Percentiles rank a stretch among this genome's conserved stretches.
phyloP scores from a whole-genome alignment of 23 red algal genomes.

The Chondrus crispus region DNA sequence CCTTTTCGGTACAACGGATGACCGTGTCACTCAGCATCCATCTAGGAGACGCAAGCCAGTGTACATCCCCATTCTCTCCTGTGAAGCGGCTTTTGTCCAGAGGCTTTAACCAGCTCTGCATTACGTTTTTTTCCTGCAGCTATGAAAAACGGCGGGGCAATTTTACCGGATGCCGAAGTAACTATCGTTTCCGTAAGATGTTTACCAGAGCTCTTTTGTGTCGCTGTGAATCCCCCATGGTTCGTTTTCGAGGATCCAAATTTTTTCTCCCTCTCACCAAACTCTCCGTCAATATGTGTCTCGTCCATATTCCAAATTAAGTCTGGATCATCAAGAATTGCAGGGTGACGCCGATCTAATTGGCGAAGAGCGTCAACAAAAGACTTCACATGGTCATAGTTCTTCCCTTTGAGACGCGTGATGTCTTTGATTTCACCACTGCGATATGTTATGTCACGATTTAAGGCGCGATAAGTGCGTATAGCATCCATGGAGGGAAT shows the following conservation, averaged over 20 bases:
- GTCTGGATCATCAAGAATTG: not conserved
- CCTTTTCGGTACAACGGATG: not conserved
- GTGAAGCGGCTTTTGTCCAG: too few relatives aligned
- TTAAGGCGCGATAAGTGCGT: not conserved
- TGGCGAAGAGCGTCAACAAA: not conserved
- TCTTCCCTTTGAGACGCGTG: not conserved
- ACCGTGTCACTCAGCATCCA: not conserved
- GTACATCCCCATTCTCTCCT: not conserved
- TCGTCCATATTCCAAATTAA: not conserved
- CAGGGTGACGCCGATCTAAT: not conserved
- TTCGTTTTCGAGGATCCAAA: not conserved
- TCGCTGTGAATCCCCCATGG: not conserved
- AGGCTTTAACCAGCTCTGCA: too few relatives aligned
- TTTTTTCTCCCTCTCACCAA: not conserved
- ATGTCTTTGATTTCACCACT: not conserved
- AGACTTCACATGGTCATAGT: not conserved
- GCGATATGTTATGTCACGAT: not conserved
- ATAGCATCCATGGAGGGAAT: not conserved
- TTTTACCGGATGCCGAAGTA: not conserved
- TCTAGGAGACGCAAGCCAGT: not conserved
- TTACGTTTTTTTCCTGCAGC: not conserved
- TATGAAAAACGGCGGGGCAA: not conserved
- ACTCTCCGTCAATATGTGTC: not conserved
- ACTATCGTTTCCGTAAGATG: not conserved
- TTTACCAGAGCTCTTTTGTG: not conserved